Conservation (phyloP, 768 basidiomycete species). For the Termitomyces sp. region DNA sequence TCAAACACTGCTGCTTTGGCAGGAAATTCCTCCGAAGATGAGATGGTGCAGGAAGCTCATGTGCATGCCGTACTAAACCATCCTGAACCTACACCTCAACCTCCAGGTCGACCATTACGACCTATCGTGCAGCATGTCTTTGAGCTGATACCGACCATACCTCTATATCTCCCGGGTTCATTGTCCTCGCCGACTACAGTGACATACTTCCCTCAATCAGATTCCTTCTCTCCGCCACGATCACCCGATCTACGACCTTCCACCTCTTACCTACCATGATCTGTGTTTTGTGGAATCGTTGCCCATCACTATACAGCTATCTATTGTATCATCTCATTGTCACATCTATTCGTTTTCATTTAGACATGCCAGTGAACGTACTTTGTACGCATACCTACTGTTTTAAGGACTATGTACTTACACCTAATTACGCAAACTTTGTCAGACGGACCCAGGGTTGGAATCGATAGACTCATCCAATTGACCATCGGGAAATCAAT, state of each 20-base stretch:
- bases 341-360: neutral
- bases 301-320: conserved; percentile 1
- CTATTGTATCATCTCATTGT: conserved; percentile 6
- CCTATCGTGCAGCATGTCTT: conserved; percentile 70
- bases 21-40: conserved; percentile 44
- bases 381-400: too few relatives aligned
- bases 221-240: conserved; percentile 48
- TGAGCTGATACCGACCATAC: conserved; percentile 75
- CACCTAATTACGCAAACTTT: too few relatives aligned
- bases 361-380: neutral
- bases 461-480: too few relatives aligned
- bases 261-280: conserved; percentile 10
- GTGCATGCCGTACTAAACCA: conserved; percentile 86
- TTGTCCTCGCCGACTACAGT: conserved; percentile 51
- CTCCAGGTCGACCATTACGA: conserved; percentile 36
- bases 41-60: conserved; percentile 71
- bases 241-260: conserved; percentile 43
- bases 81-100: conserved; percentile 36
- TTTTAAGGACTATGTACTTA: too few relatives aligned
- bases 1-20: conserved; percentile 62
- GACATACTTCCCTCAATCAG: conserved; percentile 45
- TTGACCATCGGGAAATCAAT: too few relatives aligned
- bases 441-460: too few relatives aligned
- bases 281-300: neutral
- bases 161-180: conserved; percentile 62